Evolutionary conservation across 2,329 filamentous ascomycete genomes (phyloP).

Genomic region (Cercospora janseana): DNA sequence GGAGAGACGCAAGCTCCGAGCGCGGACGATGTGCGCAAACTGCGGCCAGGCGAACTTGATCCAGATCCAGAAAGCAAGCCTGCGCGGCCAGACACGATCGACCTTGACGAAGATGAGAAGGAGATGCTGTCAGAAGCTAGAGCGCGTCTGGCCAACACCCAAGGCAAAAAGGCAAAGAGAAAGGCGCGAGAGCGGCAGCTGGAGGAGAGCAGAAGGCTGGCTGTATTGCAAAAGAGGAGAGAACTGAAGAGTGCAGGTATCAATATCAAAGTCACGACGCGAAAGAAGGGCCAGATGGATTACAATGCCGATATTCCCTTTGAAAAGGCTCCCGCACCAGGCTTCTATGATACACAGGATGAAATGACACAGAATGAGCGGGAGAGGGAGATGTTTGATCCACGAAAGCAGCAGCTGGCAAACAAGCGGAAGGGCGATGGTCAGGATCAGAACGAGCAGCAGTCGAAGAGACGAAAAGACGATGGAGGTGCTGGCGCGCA

Average conservation of each 20-base stretch:
- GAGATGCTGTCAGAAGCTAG: slow-evolving; percentile 98
- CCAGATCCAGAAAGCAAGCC: slow-evolving; percentile 97
- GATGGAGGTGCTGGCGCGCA: slow-evolving; percentile 72
- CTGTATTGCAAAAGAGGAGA: slow-evolving; percentile 87
- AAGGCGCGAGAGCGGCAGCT: slow-evolving; percentile 94
- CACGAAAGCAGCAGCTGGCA: slow-evolving; percentile 82
- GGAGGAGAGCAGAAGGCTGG: slow-evolving; percentile 87
- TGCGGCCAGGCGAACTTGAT: slow-evolving; percentile 85
- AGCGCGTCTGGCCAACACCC: slow-evolving; percentile 92
- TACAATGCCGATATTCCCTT: slow-evolving; percentile 99
- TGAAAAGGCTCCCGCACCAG: slow-evolving; percentile 81
- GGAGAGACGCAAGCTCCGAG: slow-evolving; percentile 83
- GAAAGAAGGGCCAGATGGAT: slow-evolving; percentile 97
- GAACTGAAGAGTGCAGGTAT: slow-evolving; percentile 97
- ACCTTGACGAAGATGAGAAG: slow-evolving; percentile 98
- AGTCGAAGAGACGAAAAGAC: slow-evolving; percentile 80
- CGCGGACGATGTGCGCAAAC: slow-evolving; percentile 83
- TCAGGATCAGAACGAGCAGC: slow-evolving; percentile 70
- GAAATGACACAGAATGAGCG: slow-evolving; percentile 79
- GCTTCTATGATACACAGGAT: slow-evolving; percentile 90
- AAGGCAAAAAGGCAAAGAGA: slow-evolving; percentile 97
- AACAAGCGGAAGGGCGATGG: slow-evolving; percentile 92
- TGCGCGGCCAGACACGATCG: slow-evolving; percentile 91
- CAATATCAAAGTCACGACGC: slow-evolving; percentile 90
- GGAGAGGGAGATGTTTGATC: slow-evolving; percentile 82